phyloP scores from a whole-genome alignment of 306 rosid genomes.

The Potentilla sterilis region DNA sequence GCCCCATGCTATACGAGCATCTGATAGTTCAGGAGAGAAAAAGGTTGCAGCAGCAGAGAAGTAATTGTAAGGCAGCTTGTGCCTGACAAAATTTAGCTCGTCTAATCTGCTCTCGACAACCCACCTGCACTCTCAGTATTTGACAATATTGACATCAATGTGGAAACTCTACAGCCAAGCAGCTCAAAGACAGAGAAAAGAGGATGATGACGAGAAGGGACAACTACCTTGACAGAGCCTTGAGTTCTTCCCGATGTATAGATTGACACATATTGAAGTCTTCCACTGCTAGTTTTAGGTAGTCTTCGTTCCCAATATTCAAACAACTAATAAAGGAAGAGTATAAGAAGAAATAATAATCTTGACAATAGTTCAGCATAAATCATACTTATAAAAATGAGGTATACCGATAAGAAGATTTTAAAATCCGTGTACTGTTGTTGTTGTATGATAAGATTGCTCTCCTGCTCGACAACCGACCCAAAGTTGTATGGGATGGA shows the following conservation, averaged over 20 bases:
- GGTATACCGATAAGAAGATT: constrained; percentile 59
- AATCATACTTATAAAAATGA: not conserved
- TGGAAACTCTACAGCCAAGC: not conserved
- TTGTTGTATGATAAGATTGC: constrained; percentile 50
- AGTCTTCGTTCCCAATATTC: constrained; percentile 56
- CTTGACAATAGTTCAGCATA: not conserved
- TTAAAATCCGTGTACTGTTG: constrained; percentile 53
- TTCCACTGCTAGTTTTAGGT: constrained; percentile 67
- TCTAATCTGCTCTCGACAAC: constrained; percentile 54
- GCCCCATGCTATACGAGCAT: constrained; percentile 76
- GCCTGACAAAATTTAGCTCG: constrained; percentile 72
- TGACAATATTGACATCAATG: not conserved
- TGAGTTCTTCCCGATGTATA: constrained; percentile 52
- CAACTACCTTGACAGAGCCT: constrained; percentile 52
- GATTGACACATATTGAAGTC: constrained; percentile 77
- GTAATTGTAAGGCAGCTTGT: constrained; percentile 63
- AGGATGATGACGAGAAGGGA: not conserved
- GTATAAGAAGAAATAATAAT: not conserved
- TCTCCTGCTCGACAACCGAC: constrained; percentile 52
- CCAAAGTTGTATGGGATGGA: constrained; percentile 54
- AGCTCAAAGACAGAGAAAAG: not conserved
- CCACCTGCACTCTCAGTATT: constrained; percentile 52
- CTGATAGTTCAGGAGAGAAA: constrained; percentile 56
- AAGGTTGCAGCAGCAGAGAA: constrained; percentile 60
- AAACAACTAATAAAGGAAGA: constrained; percentile 42